Base-by-base conservation (phyloP, 176 grass and related monocot genomes). In the Elymus sibiricus region DNA sequence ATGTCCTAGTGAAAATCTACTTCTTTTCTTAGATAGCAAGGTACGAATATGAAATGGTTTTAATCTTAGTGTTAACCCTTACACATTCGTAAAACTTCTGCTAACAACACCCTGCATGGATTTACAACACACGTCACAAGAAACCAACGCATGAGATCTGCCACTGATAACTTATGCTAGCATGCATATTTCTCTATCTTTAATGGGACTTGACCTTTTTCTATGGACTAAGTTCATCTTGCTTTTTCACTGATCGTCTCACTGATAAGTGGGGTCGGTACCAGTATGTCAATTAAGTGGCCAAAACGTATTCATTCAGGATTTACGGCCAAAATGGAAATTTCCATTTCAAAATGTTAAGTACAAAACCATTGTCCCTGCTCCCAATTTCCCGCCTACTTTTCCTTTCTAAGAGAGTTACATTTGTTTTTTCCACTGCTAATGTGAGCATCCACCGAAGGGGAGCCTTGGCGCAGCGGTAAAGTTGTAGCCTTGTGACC, bases 21-120 rank as follows among this genome's bases (percentile, higher is more conserved):
- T 27, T 87, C n/a, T 38, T 70, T 87, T 67, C 83, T 64, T 64
- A 76, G 46, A 75, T 75, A 44, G n/a, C 7, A 46, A 74, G 40
- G 25, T 64, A 60, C 27, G n/a, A 44, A 40, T n/a, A 78, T 29
- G 65, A 81, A 58, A 79, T 58, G 31, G 17, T 65, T 85, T 43
- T 77, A 53, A 15, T 24, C 21, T 66, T 66, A 66, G 29, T 2
- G 24, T 64, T 64, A 51, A 84, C 82, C 39, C 19, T 49, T 76
- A 17, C 10, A 24, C 6, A 64, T 27, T 64, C 2, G 4, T 76
- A 40, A 59, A 63, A 26, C 26, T 17, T 76, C 75, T 76, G 47
- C 59, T 13, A 64, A 44, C 27, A 75, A 24, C 46, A 82, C 16
- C 16, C 70, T 74, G 28, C 37, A 74, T 64, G 38, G 71, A 61